These are phyloP conservation scores for Sarocladium oryzae DNA, from an alignment of 2,329 filamentous ascomycete genomes.

Conservation along the genomic window DNA sequence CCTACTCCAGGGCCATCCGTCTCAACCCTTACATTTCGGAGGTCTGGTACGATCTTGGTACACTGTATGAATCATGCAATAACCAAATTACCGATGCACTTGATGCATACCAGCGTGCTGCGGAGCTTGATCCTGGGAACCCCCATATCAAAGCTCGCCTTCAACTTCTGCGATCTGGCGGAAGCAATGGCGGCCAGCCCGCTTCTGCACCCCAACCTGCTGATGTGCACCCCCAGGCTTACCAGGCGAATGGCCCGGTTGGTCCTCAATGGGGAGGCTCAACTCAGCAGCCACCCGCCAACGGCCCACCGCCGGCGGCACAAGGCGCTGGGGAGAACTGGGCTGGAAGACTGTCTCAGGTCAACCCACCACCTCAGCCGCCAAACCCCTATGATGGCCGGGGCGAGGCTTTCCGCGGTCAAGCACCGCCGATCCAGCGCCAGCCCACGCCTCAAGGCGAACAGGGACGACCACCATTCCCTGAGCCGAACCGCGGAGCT, in stretches of 20 bases:
- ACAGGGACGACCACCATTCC: constrained; percentile 56
- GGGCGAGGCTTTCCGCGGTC: constrained; percentile 61
- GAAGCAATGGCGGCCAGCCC: constrained; percentile 64
- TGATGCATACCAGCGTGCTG: constrained; percentile 90
- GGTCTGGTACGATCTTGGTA: constrained; percentile 98
- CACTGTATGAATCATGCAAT: constrained; percentile 97
- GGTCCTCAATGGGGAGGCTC: constrained; percentile 88
- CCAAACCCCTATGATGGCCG: constrained; percentile 76
- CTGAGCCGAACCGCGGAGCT: constrained; percentile 28
- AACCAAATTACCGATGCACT: constrained; percentile 96
- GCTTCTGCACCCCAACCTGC: constrained; percentile 80
- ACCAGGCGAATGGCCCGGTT: constrained; percentile 75
- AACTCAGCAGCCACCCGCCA: constrained; percentile 44
- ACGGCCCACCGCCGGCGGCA: constrained; percentile 58
- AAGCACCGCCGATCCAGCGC: constrained; percentile 59
- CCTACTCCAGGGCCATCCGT: constrained; percentile 92
- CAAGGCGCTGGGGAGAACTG: constrained; percentile 48
- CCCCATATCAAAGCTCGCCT: constrained; percentile 94
- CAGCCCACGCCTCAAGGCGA: constrained; percentile 75
- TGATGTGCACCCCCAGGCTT: constrained; percentile 92
- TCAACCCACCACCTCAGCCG: constrained; percentile 69
- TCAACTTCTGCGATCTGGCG: constrained; percentile 78
- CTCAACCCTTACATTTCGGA: constrained; percentile 98
- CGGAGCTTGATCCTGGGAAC: constrained; percentile 87
- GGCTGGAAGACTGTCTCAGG: constrained; percentile 66